phyloP scores from a whole-genome alignment of 768 basidiomycete species.

The Mycena vitilis region DNA sequence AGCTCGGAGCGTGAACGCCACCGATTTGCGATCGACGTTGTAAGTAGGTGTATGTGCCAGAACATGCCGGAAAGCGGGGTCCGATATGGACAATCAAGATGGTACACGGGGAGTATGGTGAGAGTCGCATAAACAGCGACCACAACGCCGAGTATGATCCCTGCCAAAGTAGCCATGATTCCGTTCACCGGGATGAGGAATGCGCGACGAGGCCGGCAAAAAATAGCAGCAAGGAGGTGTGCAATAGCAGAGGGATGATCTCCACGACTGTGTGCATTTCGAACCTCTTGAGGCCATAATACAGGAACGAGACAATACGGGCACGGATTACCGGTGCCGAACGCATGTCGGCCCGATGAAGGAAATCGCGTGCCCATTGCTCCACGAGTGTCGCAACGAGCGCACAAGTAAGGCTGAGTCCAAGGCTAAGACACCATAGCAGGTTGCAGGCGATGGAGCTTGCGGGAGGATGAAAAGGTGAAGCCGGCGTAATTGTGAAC shows the following conservation, averaged over 20 bases:
- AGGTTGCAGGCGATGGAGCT: not conserved
- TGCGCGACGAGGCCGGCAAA: not conserved
- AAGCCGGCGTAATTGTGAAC: not conserved
- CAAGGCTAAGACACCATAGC: constrained; percentile 3
- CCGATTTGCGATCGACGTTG: too few species aligned
- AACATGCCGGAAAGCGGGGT: not conserved
- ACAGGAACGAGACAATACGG: not conserved
- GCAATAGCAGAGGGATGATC: constrained; percentile 2
- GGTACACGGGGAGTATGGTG: not conserved
- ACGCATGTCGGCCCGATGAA: not conserved
- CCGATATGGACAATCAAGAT: not conserved
- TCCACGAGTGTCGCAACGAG: constrained; percentile 1
- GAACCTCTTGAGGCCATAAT: not conserved
- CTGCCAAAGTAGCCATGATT: not conserved
- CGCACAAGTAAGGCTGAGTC: constrained; percentile 3
- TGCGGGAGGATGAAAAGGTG: not conserved
- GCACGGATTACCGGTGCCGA: not conserved
- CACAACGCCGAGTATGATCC: not conserved
- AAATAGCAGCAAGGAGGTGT: not conserved
- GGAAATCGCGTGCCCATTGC: constrained; percentile 4
- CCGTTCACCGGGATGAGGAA: not conserved
- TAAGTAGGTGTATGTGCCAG: too few species aligned
- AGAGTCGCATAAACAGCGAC: not conserved
- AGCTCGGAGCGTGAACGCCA: too few species aligned
- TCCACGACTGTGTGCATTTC: not conserved